phyloP scores from a whole-genome alignment of 2,329 filamentous ascomycete species.

The Anisogramma anomala region DNA sequence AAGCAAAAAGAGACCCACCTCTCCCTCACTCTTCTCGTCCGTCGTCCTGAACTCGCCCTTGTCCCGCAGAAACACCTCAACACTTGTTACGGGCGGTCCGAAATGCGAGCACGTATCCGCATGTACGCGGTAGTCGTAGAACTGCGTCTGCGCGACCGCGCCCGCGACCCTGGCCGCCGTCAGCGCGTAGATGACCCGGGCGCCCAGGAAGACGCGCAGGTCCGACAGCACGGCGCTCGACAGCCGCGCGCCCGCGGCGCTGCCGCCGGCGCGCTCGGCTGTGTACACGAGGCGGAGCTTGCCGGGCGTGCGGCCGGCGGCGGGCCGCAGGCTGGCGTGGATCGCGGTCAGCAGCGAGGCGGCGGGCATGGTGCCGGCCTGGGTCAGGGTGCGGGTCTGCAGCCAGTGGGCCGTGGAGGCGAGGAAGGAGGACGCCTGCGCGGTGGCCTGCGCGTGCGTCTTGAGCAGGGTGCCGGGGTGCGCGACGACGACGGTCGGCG shows the following conservation, averaged over 20 bases:
- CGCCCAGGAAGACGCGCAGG: constrained; percentile 67
- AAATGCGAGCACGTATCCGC: constrained; percentile 52
- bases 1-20: constrained; percentile 36
- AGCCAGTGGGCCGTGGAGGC: constrained; percentile 59
- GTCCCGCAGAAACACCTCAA: constrained; percentile 67
- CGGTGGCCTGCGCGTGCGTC: constrained; percentile 51
- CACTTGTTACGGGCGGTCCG: constrained; percentile 65
- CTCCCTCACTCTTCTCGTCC: constrained; percentile 49
- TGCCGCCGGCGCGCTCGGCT: constrained; percentile 56
- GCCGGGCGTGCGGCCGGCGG: constrained; percentile 50
- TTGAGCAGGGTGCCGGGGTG: constrained; percentile 61
- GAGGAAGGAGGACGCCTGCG: constrained; percentile 48
- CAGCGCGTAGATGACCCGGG: constrained; percentile 75
- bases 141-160: constrained; percentile 72
- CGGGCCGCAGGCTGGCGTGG: constrained; percentile 47
- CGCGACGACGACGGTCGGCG: constrained; percentile 73
- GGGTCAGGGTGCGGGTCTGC: constrained; percentile 55
- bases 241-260: constrained; percentile 49
- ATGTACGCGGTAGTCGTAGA: constrained; percentile 70
- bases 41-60: constrained; percentile 48
- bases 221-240: constrained; percentile 64
- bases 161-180: constrained; percentile 76
- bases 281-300: constrained; percentile 74
- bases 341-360: constrained; percentile 51
- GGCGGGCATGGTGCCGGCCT: constrained; percentile 62